phyloP scores from a whole-genome alignment of 306 rosid genomes.

The Lathyrus aphaca region DNA sequence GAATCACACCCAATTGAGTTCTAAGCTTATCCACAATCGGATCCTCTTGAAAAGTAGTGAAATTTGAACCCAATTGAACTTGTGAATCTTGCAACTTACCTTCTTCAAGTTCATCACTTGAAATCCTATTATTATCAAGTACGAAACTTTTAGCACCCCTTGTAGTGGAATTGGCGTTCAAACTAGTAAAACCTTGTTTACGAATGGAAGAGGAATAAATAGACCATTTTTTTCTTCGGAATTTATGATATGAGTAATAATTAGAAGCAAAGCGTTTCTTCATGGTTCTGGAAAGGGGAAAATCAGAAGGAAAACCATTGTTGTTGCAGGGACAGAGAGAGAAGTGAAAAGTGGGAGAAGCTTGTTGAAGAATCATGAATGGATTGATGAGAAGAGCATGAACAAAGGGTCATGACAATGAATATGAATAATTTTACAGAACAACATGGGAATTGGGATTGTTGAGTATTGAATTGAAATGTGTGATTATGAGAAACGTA shows the following conservation, averaged over 20 bases:
- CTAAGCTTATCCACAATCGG: conserved; percentile 91
- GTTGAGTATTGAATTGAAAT: background rate
- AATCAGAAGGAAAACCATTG: background rate
- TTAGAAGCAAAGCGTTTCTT: conserved; percentile 41
- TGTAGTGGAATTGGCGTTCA: conserved; percentile 45
- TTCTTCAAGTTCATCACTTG: conserved; percentile 49
- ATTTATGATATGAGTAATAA: conserved; percentile 41
- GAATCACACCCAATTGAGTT: conserved; percentile 93
- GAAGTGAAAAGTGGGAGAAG: conserved; percentile 46
- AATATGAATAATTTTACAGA: background rate
- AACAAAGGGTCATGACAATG: conserved; percentile 24
- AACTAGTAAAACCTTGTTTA: conserved; percentile 3
- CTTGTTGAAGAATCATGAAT: conserved; percentile 64
- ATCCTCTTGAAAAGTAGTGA: conserved; percentile 73
- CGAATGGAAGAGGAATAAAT: conserved; percentile 44
- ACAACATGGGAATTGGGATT: conserved; percentile 26
- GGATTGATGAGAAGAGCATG: conserved; percentile 10
- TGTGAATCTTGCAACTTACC: conserved; percentile 42
- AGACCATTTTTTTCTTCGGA: conserved; percentile 46
- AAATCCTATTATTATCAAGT: conserved; percentile 43
- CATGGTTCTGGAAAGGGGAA: conserved; percentile 43
- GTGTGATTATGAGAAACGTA: background rate
- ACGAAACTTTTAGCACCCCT: conserved; percentile 57
- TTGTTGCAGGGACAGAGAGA: conserved; percentile 59
- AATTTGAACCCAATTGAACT: conserved; percentile 62